Evolutionary conservation across 176 grass and related monocot genomes (phyloP).

Genomic region (Rhynchospora tenuis): DNA sequence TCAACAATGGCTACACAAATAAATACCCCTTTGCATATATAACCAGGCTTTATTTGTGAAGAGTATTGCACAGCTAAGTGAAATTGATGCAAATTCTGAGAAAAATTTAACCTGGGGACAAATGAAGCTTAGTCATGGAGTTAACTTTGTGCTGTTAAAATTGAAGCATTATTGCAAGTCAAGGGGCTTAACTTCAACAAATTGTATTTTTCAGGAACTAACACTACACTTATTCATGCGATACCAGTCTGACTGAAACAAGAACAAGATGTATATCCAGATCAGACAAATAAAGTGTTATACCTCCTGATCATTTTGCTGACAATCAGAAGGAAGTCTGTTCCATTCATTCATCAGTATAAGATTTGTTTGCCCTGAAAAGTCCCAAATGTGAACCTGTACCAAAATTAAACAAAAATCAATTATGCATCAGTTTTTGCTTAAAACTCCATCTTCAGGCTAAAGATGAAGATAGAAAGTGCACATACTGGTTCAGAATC

Average conservation of each 20-base stretch:
- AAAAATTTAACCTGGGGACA: too few relatives aligned
- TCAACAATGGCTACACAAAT: background rate
- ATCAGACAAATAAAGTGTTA: background rate
- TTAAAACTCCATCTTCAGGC: slow-evolving; percentile 31
- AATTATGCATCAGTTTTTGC: slow-evolving; percentile 9
- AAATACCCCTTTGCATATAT: background rate
- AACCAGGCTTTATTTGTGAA: background rate
- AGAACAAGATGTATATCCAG: background rate
- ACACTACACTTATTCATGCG: background rate
- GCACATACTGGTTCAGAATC: slow-evolving; percentile 88
- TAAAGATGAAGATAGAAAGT: slow-evolving; percentile 29
- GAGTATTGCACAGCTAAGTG: background rate
- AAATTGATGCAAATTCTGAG: background rate
- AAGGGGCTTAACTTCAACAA: background rate
- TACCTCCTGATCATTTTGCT: slow-evolving; percentile 87
- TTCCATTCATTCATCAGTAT: slow-evolving; percentile 99
- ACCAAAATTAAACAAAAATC: slow-evolving; percentile 50
- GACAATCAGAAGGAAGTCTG: slow-evolving; percentile 48
- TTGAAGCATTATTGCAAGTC: background rate
- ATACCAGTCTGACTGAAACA: background rate
- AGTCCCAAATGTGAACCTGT: slow-evolving; percentile 98
- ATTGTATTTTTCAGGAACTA: background rate
- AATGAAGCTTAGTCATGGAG: background rate
- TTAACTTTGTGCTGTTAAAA: background rate
- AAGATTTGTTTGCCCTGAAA: slow-evolving; percentile 94